Base-by-base conservation (phyloP, 345 rosid genomes). In the Pistacia vera region DNA sequence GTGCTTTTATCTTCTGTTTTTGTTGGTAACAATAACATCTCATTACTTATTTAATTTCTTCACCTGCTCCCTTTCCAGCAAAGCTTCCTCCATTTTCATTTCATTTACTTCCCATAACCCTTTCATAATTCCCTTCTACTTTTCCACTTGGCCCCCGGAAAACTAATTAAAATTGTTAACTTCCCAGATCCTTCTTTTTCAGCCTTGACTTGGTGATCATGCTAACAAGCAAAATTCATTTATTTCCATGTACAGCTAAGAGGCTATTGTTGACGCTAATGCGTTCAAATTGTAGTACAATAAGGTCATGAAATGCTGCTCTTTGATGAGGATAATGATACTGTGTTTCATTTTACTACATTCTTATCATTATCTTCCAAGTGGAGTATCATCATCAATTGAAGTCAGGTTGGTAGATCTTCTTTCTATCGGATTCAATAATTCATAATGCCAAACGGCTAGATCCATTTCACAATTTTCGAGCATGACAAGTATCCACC, bases 361-460 rank as follows among this genome's bases (percentile, higher is more conserved):
- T 38, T 41, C 5, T 41, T 7, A 7, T 41, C 8, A 41, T 41
- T 41, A 41, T 41, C 46, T 41, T 41, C 14, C 65, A 28, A 41
- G 17, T 68, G 69, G 35, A 63, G 68, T 48, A 38, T 54, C 36
- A 55, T 16, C 46, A 55, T 16, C 46, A 41, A 41, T 52, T 18
- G 16, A 48, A 62, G 61, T 52, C 44, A 57, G 66, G 59, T 66
- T 1, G 9, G 57, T 54, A 46, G 81, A 84, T 79, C 80, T 72
- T 71, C 38, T 18, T 62, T 68, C 41, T 17, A 28, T 71, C 67
- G 72, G 86, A 63, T 84, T 83, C 79, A 36, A 33, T 41, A 64
- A 60, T 83, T 87, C 77, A 85, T 73, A 87, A 91, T 95, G 98
- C 85, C 90, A 80, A 78, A 83, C 82, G 89, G 95, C 85, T 84